Evolutionary conservation across 2,329 filamentous ascomycete species (phyloP).

Genomic region (Akanthomyces dipterigenus): DNA sequence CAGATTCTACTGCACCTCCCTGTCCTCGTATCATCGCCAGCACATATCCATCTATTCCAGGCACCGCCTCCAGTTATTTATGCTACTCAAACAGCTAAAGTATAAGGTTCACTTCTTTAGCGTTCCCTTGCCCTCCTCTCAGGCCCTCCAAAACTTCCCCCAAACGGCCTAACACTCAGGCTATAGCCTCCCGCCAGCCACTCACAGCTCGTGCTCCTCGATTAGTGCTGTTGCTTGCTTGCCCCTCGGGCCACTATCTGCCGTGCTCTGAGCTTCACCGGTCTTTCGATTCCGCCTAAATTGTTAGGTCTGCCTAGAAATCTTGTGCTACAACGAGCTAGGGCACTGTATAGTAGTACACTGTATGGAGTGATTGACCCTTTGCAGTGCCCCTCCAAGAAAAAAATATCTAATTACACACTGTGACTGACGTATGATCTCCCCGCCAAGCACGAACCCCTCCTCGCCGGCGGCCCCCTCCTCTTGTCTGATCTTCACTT

Average conservation of each 20-base stretch:
- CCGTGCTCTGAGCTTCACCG: constrained; percentile 2
- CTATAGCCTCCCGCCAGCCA: constrained; percentile 1
- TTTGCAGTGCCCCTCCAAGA: background rate
- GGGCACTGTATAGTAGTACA: background rate
- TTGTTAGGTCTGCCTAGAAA: background rate
- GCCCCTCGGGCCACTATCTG: constrained; percentile 1
- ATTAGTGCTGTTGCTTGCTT: background rate
- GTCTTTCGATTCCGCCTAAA: constrained; percentile 1
- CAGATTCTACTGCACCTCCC: background rate
- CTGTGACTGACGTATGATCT: constrained; percentile 10
- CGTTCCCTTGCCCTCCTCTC: background rate
- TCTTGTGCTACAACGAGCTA: background rate
- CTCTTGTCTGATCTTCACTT: constrained; percentile 14
- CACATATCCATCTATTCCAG: background rate
- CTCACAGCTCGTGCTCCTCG: constrained; percentile 6
- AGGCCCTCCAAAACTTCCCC: background rate
- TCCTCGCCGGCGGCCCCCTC: constrained; percentile 8
- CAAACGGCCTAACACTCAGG: background rate
- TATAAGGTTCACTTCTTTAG: constrained; percentile 5
- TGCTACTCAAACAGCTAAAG: background rate
- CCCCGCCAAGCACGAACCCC: constrained; percentile 10
- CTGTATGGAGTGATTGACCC: background rate
- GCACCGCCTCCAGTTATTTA: background rate
- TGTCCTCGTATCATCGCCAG: background rate
- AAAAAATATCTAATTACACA: background rate